These are phyloP conservation scores for Cryptococcus jaspeensis DNA, from an alignment of 1,284 basidiomycete genomes.

Conservation along the genomic window DNA sequence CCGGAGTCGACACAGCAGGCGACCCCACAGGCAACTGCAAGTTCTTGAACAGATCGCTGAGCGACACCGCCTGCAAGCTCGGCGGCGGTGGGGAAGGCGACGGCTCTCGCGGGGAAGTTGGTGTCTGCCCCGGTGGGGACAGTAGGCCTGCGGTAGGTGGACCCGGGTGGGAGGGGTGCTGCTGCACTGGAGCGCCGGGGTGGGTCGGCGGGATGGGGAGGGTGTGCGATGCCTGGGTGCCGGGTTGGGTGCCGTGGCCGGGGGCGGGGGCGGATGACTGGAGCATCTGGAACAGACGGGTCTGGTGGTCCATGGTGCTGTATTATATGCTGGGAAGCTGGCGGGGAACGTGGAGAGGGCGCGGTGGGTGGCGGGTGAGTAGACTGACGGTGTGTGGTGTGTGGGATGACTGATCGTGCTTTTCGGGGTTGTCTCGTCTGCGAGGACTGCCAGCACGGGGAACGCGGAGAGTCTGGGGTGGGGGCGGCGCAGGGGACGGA, in stretches of 20 bases:
- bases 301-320: constrained; percentile 27
- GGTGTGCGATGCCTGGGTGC: neutral
- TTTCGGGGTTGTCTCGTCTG: too few relatives aligned
- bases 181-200: too few relatives aligned
- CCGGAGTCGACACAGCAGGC: neutral
- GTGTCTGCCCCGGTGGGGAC: neutral
- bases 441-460: too few relatives aligned
- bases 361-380: neutral
- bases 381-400: neutral
- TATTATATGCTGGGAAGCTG: neutral
- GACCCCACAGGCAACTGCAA: constrained; percentile 21
- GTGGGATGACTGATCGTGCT: neutral
- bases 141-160: neutral
- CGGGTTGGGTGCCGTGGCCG: neutral
- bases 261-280: constrained; percentile 23
- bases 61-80: constrained; percentile 29
- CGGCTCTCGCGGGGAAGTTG: constrained; percentile 20
- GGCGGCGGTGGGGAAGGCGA: constrained; percentile 29
- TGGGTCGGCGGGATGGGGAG: too few relatives aligned
- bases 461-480: too few relatives aligned
- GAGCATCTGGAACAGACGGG: constrained; percentile 42
- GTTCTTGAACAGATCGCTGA: constrained; percentile 42
- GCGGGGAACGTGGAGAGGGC: neutral
- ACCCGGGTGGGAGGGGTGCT: too few relatives aligned
- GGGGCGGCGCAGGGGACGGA: neutral